A percentile compares a stretch with the other conserved stretches of the same genome.
These are phyloP conservation scores for Ophiorrhiza pumila DNA, from an alignment of 257 asterid genomes.

Conservation along the genomic window DNA sequence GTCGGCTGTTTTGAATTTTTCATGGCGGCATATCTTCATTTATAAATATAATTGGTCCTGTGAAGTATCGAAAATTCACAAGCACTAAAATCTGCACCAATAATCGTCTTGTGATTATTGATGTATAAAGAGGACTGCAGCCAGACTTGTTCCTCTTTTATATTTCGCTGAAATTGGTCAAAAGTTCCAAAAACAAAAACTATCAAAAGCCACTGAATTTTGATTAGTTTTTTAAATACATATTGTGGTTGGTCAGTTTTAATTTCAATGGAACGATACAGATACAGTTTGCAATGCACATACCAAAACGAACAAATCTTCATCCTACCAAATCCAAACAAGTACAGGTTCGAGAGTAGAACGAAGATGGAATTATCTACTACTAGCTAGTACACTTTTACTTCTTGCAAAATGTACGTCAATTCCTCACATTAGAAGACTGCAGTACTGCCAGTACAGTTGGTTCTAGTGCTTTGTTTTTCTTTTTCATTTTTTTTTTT, in stretches of 20 bases:
- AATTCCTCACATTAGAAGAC: background rate
- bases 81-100: background rate
- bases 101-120: background rate
- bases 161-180: background rate
- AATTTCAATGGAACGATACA: too few species aligned
- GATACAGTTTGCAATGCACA: background rate
- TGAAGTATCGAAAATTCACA: background rate
- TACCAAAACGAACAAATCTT: background rate
- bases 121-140: background rate
- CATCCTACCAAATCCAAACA: background rate
- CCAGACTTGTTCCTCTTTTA: background rate
- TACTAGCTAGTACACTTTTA: background rate
- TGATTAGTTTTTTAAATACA: background rate
- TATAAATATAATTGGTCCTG: background rate
- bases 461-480: too few species aligned
- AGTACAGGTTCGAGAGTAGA: background rate
- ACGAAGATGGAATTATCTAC: background rate
- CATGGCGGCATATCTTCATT: background rate
- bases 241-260: background rate
- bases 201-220: too few species aligned
- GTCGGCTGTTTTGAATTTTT: slow-evolving; percentile 11
- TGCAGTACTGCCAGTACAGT: background rate
- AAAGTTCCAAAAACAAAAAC: too few species aligned
- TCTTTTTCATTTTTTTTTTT: too few species aligned
- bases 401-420: background rate